These are phyloP conservation scores for Helianthus tuberosus DNA, from an alignment of 129 eudicot genomes.

Conservation along the genomic window DNA sequence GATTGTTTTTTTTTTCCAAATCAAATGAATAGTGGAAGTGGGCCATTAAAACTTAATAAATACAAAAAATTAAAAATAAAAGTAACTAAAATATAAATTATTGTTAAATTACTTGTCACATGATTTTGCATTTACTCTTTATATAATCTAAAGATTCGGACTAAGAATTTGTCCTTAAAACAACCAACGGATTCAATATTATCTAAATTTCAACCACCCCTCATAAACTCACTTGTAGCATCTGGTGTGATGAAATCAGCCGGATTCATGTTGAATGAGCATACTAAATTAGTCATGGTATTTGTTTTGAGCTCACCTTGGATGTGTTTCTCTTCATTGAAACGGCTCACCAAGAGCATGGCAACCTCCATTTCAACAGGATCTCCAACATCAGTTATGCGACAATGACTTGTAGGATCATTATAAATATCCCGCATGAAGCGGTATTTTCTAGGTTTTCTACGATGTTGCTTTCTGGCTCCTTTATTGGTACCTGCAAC, in stretches of 20 bases:
- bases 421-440: slow-evolving; percentile 30
- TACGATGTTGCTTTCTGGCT: background rate
- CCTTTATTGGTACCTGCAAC: background rate
- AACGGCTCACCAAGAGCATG: slow-evolving; percentile 34
- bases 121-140: no score
- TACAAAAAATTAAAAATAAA: no score
- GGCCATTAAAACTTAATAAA: no score
- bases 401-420: slow-evolving; percentile 19
- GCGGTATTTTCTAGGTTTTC: slow-evolving; percentile 18
- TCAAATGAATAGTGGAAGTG: no score
- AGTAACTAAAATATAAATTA: no score
- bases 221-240: slow-evolving; percentile 31
- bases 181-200: background rate
- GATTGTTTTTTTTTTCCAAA: no score
- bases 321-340: slow-evolving; percentile 6
- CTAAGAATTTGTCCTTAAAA: slow-evolving; percentile 9
- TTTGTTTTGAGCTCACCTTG: no score
- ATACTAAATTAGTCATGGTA: background rate
- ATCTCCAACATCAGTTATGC: slow-evolving; percentile 4
- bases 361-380: slow-evolving; percentile 35
- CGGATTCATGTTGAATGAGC: slow-evolving; percentile 37
- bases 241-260: slow-evolving; percentile 34
- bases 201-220: slow-evolving; percentile 27
- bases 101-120: no score
- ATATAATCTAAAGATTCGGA: background rate